A percentile compares a stretch with the other conserved stretches of the same genome.
These are phyloP conservation scores for Phytophthora sojae DNA, from an alignment of 352 stramenopile species.

Conservation along the genomic window DNA sequence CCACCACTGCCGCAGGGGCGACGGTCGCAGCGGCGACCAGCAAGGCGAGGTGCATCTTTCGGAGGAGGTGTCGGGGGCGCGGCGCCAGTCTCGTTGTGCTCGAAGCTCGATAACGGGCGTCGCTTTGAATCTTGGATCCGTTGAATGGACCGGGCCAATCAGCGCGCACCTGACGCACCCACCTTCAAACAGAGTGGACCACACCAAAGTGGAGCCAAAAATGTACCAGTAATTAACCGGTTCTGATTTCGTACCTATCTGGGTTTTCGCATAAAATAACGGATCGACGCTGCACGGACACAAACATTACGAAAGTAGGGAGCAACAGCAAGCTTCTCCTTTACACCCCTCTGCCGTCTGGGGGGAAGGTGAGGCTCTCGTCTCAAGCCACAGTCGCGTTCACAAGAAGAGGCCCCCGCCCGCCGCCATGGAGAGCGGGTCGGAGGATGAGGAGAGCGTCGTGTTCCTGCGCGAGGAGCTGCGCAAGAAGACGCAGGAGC, in stretches of 20 bases:
- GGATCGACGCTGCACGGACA: background rate
- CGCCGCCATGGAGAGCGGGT: conserved; percentile 41
- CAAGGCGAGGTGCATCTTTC: conserved; percentile 40
- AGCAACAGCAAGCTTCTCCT: conserved; percentile 23
- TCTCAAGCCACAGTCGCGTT: conserved; percentile 1
- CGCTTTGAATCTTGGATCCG: conserved; percentile 21
- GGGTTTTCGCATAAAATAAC: background rate
- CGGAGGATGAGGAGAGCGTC: conserved; percentile 41
- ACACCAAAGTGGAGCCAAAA: background rate
- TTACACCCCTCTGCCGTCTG: conserved; percentile 21
- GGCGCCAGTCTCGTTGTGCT: conserved; percentile 14
- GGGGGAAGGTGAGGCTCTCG: conserved; percentile 7
- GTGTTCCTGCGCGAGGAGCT: conserved; percentile 57
- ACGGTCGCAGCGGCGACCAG: conserved; percentile 29
- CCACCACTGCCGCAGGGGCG: conserved; percentile 17
- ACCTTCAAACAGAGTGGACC: background rate
- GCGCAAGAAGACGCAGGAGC: conserved; percentile 62
- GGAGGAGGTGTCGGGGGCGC: background rate
- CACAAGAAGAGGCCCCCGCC: background rate
- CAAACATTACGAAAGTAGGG: background rate
- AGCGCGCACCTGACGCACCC: conserved; percentile 12
- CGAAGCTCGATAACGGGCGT: conserved; percentile 9
- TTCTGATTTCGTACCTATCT: conserved; percentile 11
- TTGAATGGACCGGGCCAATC: conserved; percentile 23
- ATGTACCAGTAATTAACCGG: background rate